Base-by-base conservation (phyloP, 345 rosid species). In the Fremontodendron californicum region DNA sequence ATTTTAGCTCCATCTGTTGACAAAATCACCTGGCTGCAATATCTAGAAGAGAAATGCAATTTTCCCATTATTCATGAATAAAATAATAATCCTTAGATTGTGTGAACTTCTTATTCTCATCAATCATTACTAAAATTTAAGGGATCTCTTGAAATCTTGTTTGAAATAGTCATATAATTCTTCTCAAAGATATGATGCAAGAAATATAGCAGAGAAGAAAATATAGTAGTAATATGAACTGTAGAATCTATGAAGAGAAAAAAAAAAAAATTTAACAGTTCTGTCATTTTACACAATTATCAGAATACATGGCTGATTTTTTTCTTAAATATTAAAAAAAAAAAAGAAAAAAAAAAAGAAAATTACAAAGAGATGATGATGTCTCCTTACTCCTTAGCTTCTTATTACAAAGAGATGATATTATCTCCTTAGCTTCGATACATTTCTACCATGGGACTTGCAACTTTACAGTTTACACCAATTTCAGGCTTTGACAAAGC, bases 221-320 rank as follows among this genome's bases (percentile, higher is more conserved):
- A 33, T 33, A n/a, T n/a, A 33, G 29, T 6, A 13, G 12, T 29
- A 29, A 61, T 2, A 61, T 33, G 35, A 1, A 33, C 3, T 29
- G 21, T 27, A 58, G 64, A 27, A 52, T 25, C 6, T 23, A 13
- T 39, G 66, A 15, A 23, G 46, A 54, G 33, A 10, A 70, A 1
- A 42, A 7, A 2, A 31, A 2, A 12, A 21, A n/a, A n/a, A n/a
- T n/a, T 57, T 7, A 60, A 57, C 11, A 9, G 23, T 68, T 77
- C 43, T 42, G 23, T 42, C 43, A 74, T 68, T 51, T 68, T 62
- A 78, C 81, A 78, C 73, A 9, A 23, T 81, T 67, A 46, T 67
- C 42, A 60, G 81, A 12, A 27, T 60, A 78, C 74, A 78, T 6
- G 71, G 45, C 49, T 37, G 49, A 27, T 6, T 43, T 39, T 31